Evolutionary conservation across 805 yeast genomes (phyloP).

Genomic region (Cyberlindnera saturnus): DNA sequence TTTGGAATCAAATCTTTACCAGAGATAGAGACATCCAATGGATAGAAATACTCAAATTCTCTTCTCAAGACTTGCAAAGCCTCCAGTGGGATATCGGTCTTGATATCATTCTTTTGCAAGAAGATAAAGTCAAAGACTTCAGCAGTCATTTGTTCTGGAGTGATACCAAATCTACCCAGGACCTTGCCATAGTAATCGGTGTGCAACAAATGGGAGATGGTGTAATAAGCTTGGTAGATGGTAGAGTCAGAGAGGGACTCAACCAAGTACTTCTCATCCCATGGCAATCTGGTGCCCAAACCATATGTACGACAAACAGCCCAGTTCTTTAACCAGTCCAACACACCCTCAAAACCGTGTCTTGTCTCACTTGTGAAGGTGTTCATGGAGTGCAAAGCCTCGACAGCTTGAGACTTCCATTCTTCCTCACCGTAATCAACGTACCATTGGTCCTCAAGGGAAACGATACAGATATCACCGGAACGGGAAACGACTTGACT

Average conservation of each 20-base stretch:
- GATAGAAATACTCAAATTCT: conserved; percentile 96
- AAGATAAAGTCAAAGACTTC: conserved; percentile 91
- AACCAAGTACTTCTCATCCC: conserved; percentile 91
- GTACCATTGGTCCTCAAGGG: conserved; percentile 98
- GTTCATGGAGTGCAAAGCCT: conserved; percentile 70
- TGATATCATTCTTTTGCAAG: conserved; percentile 54
- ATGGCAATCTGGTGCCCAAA: conserved; percentile 88
- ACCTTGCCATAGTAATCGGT: conserved; percentile 76
- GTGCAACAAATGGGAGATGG: conserved; percentile 81
- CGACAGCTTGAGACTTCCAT: conserved; percentile 81
- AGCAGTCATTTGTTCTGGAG: conserved; percentile 81
- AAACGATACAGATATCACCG: conserved; percentile 94
- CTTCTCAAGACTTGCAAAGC: conserved; percentile 73
- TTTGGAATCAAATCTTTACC: conserved; percentile 97
- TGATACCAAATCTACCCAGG: conserved; percentile 65
- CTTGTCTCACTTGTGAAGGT: conserved; percentile 77
- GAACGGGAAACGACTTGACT: conserved; percentile 85
- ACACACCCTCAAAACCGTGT: conserved; percentile 86
- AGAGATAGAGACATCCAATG: conserved; percentile 84
- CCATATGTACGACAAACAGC: conserved; percentile 96
- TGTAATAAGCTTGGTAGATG: conserved; percentile 89
- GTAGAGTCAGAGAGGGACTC: conserved; percentile 96
- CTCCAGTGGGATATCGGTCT: conserved; percentile 55
- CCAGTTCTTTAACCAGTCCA: conserved; percentile 97
- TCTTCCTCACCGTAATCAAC: conserved; percentile 91